Base-by-base conservation (phyloP, 129 eudicot species). In the Daucus carota region DNA sequence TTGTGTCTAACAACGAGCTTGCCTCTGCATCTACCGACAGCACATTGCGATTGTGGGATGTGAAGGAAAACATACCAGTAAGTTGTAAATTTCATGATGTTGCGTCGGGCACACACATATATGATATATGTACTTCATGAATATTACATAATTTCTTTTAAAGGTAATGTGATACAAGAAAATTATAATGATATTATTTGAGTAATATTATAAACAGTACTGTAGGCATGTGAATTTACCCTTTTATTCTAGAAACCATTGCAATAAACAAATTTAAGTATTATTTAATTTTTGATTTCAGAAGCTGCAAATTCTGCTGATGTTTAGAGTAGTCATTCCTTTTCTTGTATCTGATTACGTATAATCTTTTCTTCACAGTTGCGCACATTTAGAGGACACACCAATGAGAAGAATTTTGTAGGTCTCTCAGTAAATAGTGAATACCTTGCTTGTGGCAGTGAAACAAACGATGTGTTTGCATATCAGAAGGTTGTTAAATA, bases 1-100 rank as follows among this genome's bases (percentile, higher is more conserved):
- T 95, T 80, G 11, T 95, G 87, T 89, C 99, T 36, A 84, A 82
- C 75, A 75, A 82, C 75, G 99, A 95, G 77, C 97, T 95, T 67
- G 96, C 97, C 76, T 95, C 99, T 72, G 99, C 99, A 66, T 95
- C 99, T 78, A 95, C 99, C 26, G 99, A 95, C 79, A 89, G 92
- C 79, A 95, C 99, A 16, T 82, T 95, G 74, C 96, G 97, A 72
- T 84, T 92, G 75, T 95, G 99, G 99, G 99, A 95, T 66, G 96
- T 89, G 29, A 89, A 88, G 77, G 89, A 95, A 70, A 86, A 86
- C 85, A 31, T 83, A 47, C 99, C 91, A 18, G 99, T 95, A 87
- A 89, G 91, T 78, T 34, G 22, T 59, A 26, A 12, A 74, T 40
- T 32, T 50, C 73, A 68, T 36, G 31, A 60, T 28, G 26, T 45